Percentiles rank a stretch among this genome's conserved stretches.
These are phyloP conservation scores for Rhodotorula glutinis DNA, from an alignment of 1,284 basidiomycete genomes.

Conservation along the genomic window DNA sequence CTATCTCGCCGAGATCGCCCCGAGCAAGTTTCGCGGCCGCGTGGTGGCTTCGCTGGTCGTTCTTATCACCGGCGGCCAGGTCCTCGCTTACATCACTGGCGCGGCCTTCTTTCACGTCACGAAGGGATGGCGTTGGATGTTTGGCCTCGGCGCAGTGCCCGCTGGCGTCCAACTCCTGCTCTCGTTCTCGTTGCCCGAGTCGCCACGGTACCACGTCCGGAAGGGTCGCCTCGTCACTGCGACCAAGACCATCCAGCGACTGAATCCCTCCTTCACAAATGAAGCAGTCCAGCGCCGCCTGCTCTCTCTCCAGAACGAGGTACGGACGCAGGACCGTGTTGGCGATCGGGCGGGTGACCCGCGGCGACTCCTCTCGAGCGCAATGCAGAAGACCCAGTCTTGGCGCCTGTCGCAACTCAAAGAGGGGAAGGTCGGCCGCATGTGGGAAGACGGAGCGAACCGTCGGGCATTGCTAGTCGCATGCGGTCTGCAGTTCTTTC, in stretches of 20 bases:
- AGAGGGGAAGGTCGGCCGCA: neutral
- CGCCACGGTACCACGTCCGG: slow-evolving; percentile 66
- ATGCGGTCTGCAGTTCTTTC: slow-evolving; percentile 73
- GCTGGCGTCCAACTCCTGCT: slow-evolving; percentile 56
- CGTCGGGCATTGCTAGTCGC: slow-evolving; percentile 60
- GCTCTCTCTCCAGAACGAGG: slow-evolving; percentile 57
- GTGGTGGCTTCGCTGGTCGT: slow-evolving; percentile 49
- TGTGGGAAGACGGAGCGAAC: slow-evolving; percentile 33
- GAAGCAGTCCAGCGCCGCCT: slow-evolving; percentile 52
- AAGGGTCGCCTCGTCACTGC: slow-evolving; percentile 57
- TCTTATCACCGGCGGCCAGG: slow-evolving; percentile 47
- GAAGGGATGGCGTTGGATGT: slow-evolving; percentile 50
- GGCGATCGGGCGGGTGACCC: slow-evolving; percentile 52
- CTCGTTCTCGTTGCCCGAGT: slow-evolving; percentile 69
- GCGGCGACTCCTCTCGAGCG: neutral
- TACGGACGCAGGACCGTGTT: slow-evolving; percentile 47
- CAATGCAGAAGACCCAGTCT: slow-evolving; percentile 46
- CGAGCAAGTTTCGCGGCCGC: slow-evolving; percentile 48
- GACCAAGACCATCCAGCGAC: slow-evolving; percentile 57
- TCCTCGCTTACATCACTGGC: slow-evolving; percentile 42
- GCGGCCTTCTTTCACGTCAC: slow-evolving; percentile 45
- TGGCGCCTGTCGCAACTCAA: slow-evolving; percentile 45
- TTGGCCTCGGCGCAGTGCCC: slow-evolving; percentile 48
- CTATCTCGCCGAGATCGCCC: slow-evolving; percentile 50
- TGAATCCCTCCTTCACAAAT: slow-evolving; percentile 52